These are phyloP conservation scores for Aspergillus floridensis DNA, from an alignment of 2,329 filamentous ascomycete genomes.

Conservation along the genomic window DNA sequence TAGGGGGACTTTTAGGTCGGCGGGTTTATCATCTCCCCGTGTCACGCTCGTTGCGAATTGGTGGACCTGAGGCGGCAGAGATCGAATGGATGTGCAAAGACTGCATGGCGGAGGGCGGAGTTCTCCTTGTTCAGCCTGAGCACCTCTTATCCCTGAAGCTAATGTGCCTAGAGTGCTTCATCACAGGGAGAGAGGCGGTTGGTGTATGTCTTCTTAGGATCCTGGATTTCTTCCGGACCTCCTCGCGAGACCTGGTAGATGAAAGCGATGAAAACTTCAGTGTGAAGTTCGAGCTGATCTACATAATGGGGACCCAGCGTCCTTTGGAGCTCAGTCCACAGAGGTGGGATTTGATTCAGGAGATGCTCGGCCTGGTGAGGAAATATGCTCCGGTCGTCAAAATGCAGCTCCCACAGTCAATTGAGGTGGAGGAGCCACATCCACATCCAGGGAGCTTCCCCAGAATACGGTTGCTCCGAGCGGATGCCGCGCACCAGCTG, in stretches of 20 bases:
- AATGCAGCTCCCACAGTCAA: slow-evolving; percentile 31
- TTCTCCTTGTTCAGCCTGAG: slow-evolving; percentile 63
- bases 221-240: slow-evolving; percentile 12
- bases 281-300: slow-evolving; percentile 61
- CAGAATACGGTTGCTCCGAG: slow-evolving; percentile 48
- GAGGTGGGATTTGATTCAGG: slow-evolving; percentile 58
- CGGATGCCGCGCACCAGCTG: slow-evolving; percentile 34
- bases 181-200: slow-evolving; percentile 8
- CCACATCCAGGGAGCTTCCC: slow-evolving; percentile 44
- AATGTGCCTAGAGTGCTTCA: slow-evolving; percentile 54
- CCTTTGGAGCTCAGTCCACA: slow-evolving; percentile 53
- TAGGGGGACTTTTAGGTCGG: slow-evolving; percentile 47
- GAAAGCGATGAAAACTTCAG: slow-evolving; percentile 65
- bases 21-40: slow-evolving; percentile 48
- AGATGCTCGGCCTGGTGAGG: slow-evolving; percentile 49
- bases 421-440: slow-evolving; percentile 43
- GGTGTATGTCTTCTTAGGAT: slow-evolving; percentile 11
- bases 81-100: slow-evolving; percentile 45
- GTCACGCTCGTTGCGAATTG: slow-evolving; percentile 47
- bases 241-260: slow-evolving; percentile 58
- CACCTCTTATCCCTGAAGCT: slow-evolving; percentile 63
- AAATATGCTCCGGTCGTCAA: slow-evolving; percentile 32
- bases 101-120: slow-evolving; percentile 52
- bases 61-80: slow-evolving; percentile 21
- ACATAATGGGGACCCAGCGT: slow-evolving; percentile 57